phyloP scores from a whole-genome alignment of 768 basidiomycete species.

The Suillus cothurnatus region DNA sequence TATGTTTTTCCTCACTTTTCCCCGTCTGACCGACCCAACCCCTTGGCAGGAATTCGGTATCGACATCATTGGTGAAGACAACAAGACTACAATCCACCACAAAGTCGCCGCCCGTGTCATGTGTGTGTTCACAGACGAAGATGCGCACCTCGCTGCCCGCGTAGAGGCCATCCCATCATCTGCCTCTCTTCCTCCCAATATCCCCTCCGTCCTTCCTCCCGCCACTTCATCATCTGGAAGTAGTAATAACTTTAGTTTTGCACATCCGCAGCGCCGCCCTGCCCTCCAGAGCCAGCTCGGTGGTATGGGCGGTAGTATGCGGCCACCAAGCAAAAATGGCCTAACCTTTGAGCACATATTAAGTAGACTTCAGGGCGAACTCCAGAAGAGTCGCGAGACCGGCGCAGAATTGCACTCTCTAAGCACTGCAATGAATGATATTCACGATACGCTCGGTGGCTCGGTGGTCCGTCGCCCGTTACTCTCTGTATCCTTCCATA shows the following conservation, averaged over 20 bases:
- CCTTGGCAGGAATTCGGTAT: slow-evolving; percentile 90
- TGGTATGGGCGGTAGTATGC: slow-evolving; percentile 72
- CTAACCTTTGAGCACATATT: slow-evolving; percentile 93
- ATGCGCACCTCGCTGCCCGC: slow-evolving; percentile 73
- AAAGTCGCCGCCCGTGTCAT: slow-evolving; percentile 96
- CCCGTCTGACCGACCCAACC: slow-evolving; percentile 12
- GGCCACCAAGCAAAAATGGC: slow-evolving; percentile 79
- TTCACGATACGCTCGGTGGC: slow-evolving; percentile 89
- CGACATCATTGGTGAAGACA: slow-evolving; percentile 98
- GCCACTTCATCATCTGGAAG: slow-evolving; percentile 38
- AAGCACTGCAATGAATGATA: slow-evolving; percentile 82
- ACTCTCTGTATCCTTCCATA: slow-evolving; percentile 6
- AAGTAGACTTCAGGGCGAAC: slow-evolving; percentile 84
- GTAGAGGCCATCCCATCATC: slow-evolving; percentile 65
- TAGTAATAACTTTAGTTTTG: slow-evolving; percentile 43
- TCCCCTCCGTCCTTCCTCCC: slow-evolving; percentile 20
- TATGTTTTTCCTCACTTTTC: slow-evolving; percentile 44
- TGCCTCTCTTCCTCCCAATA: slow-evolving; percentile 20
- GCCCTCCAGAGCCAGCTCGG: slow-evolving; percentile 70
- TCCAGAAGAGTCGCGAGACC: slow-evolving; percentile 95
- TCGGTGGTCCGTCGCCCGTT: slow-evolving; percentile 55
- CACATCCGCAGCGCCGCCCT: slow-evolving; percentile 52
- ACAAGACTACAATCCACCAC: slow-evolving; percentile 96
- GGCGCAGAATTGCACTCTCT: slow-evolving; percentile 82
- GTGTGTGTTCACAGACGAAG: slow-evolving; percentile 86